Evolutionary conservation across 768 basidiomycete genomes (phyloP).

Genomic region (Hemileccinum rubropunctum): DNA sequence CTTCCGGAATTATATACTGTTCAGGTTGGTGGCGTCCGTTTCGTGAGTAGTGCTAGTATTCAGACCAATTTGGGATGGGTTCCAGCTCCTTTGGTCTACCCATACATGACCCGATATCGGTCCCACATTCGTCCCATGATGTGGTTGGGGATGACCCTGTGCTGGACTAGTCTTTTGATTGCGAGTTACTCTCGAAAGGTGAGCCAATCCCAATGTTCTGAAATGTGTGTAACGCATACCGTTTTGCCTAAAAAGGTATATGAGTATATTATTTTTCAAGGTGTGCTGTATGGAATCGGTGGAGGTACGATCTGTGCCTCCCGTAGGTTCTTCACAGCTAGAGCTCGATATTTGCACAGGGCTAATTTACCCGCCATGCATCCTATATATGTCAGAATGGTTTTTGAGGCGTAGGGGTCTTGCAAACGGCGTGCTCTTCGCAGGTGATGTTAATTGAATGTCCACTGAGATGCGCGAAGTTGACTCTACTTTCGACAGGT

Average conservation of each 20-base stretch:
- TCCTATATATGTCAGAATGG: neutral
- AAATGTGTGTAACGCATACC: neutral
- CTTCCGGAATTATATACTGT: neutral
- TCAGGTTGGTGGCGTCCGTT: neutral
- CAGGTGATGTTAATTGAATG: neutral
- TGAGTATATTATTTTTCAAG: constrained; percentile 1
- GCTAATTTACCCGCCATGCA: neutral
- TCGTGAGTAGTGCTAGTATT: neutral
- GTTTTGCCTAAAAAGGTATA: neutral
- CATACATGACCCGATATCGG: neutral
- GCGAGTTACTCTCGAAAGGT: constrained; percentile 3
- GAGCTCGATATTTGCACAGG: neutral
- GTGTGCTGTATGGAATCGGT: constrained; percentile 2
- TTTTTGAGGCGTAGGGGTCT: neutral
- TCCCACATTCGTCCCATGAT: constrained; percentile 1
- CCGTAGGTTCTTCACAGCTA: neutral
- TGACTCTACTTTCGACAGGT: neutral
- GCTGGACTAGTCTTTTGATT: neutral
- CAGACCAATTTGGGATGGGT: neutral
- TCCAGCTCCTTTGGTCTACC: neutral
- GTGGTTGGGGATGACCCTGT: constrained; percentile 1
- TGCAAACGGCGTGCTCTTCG: neutral
- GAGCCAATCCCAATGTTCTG: neutral
- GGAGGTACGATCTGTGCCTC: neutral
- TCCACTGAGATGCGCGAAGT: neutral